Evolutionary conservation across 768 basidiomycete genomes (phyloP), one percentile per base, ranked within the genome.

Genomic region (Rhodosporidiobolus odoratus): DNA sequence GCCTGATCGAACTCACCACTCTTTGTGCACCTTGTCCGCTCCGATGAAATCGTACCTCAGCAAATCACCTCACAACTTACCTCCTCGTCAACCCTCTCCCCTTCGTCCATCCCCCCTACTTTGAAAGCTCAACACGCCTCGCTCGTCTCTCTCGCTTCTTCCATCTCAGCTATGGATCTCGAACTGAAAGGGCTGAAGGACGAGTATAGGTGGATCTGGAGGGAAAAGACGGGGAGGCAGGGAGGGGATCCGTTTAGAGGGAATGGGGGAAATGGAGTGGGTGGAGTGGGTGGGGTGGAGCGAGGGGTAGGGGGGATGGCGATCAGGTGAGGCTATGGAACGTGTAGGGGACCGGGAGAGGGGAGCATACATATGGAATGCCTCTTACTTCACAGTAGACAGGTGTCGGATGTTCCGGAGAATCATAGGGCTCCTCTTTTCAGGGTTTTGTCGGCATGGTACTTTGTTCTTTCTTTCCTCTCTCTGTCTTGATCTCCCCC

Each of bases 121-220:
- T 67, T 77, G n/a, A 63, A 67, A 50, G 73, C 76, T 6, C 76
- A 77, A 52, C 73, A 76, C 66, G 58, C 66, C 2, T 66, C 73
- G 40, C 62, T 75, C 47, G 30, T 77, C 43, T 59, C 65, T 27
- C 70, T 77, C 62, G 76, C 76, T 15, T 32, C 52, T 15, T 32
- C 56, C 37, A 52, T 77, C 48, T 62, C 71, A 5, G 30, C 57
- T 1, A 60, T 77, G 52, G 65, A 76, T 38, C 40, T 56, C 40
- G 68, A 73, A 25, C 52, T 75, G 12, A 62, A 62, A n/a, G 47
- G 48, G 37, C 54, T 77, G n/a, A 74, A 75, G 62, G 71, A 72
- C 35, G 73, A 68, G 41, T 77, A 75, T 59, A 32, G 72, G 0
- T 58, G 10, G 43, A 68, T 77, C 32, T 77, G 66, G 63, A 56